Evolutionary conservation across 1,284 basidiomycete genomes (phyloP).

Genomic region (Cystobasidiaceae sp.): DNA sequence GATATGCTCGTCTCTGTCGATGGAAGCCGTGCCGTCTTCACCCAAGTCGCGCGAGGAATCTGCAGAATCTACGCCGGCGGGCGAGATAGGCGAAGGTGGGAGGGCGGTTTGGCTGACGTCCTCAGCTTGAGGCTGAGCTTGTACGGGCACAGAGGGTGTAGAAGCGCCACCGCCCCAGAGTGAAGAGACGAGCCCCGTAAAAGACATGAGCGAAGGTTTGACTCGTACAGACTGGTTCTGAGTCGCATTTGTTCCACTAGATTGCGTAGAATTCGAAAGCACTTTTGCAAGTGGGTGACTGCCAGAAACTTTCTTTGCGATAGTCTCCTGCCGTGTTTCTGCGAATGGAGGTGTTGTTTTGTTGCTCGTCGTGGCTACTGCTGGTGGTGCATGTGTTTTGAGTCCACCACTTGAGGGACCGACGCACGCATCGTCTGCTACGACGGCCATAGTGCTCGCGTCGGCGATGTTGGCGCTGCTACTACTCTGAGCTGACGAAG

Average conservation of each 20-base stretch:
- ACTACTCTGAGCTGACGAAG: neutral
- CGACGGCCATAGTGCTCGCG: too few relatives aligned
- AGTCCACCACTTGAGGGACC: too few relatives aligned
- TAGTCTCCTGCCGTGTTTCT: too few relatives aligned
- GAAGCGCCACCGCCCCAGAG: neutral
- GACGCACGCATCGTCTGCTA: too few relatives aligned
- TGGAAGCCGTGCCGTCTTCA: neutral
- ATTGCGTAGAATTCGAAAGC: too few relatives aligned
- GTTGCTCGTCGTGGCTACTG: too few relatives aligned
- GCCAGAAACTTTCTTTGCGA: too few relatives aligned
- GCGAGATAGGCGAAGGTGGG: neutral
- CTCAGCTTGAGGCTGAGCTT: neutral
- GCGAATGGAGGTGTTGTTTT: too few relatives aligned
- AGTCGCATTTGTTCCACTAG: too few relatives aligned
- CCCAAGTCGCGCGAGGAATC: neutral
- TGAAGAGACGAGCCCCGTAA: conserved; percentile 14
- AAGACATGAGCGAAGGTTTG: conserved; percentile 17
- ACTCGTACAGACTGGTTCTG: neutral
- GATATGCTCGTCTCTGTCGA: conserved; percentile 7
- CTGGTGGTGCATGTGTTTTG: too few relatives aligned
- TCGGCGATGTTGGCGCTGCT: too few relatives aligned
- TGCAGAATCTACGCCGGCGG: neutral
- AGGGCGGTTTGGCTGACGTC: neutral
- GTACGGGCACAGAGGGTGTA: neutral
- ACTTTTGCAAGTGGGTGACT: too few relatives aligned